Evolutionary conservation across 352 stramenopile genomes (phyloP).

Genomic region (Pythium volutum): DNA sequence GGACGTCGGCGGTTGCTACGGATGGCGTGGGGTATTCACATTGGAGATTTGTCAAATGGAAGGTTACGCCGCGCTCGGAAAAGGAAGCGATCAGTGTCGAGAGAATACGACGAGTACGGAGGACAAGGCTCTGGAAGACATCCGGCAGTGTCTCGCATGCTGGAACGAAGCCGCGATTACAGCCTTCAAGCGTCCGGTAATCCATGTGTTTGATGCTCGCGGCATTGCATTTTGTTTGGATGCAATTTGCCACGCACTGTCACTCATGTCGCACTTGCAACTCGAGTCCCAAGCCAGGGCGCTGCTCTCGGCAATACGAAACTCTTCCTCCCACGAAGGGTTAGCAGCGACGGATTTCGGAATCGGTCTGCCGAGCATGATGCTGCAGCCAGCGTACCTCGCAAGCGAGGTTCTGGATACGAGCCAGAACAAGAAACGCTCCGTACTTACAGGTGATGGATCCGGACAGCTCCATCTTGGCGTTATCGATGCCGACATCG

Average conservation of each 20-base stretch:
- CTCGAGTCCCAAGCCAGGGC: conserved; percentile 32
- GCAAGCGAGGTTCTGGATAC: not conserved
- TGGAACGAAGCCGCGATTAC: conserved; percentile 16
- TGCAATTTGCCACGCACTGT: conserved; percentile 50
- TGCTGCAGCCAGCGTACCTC: conserved; percentile 25
- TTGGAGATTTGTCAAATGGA: conserved; percentile 45
- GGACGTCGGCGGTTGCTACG: conserved; percentile 49
- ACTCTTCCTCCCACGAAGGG: not conserved
- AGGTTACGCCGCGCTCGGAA: not conserved
- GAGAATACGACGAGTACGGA: conserved; percentile 20
- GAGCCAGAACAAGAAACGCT: not conserved
- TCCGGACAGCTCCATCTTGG: conserved; percentile 1
- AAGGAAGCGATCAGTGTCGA: not conserved
- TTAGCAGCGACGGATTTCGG: not conserved
- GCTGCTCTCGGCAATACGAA: not conserved
- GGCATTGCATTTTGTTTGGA: conserved; percentile 37
- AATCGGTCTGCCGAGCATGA: conserved; percentile 19
- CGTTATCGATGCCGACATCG: conserved; percentile 24
- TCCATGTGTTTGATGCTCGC: conserved; percentile 36
- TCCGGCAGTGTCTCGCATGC: conserved; percentile 43
- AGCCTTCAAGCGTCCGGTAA: not conserved
- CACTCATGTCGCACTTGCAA: conserved; percentile 45
- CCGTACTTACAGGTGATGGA: not conserved
- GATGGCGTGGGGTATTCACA: conserved; percentile 54
- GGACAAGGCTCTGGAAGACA: conserved; percentile 39